Percentiles rank a stretch among this genome's conserved stretches.
Evolutionary conservation across 2,329 filamentous ascomycete genomes (phyloP).

Genomic region (Incumbomyces delicatus): DNA sequence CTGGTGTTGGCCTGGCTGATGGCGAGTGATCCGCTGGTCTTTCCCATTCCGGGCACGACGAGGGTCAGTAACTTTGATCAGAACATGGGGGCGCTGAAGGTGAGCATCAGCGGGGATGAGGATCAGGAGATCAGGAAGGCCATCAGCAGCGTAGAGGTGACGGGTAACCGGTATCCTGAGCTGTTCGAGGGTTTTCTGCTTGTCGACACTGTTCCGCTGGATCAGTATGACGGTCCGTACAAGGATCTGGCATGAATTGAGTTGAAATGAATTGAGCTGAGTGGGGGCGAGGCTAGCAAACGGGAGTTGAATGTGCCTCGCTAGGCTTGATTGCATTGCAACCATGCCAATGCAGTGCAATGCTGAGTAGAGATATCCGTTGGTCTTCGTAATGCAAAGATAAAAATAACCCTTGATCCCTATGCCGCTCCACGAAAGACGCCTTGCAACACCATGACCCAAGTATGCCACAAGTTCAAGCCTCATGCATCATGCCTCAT

Average conservation of each 20-base stretch:
- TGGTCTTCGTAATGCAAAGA: background rate
- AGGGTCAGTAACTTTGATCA: constrained; percentile 21
- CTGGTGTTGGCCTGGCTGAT: constrained; percentile 55
- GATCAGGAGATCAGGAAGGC: constrained; percentile 26
- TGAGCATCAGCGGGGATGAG: constrained; percentile 20
- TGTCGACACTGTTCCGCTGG: constrained; percentile 17
- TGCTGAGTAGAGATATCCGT: background rate
- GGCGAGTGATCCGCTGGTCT: constrained; percentile 48
- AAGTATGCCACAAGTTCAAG: no score
- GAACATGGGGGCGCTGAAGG: constrained; percentile 18
- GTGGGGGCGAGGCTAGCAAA: no score
- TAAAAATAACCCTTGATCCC: background rate
- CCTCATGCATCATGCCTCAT: no score
- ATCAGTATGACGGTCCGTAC: constrained; percentile 8
- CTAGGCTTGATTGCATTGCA: no score
- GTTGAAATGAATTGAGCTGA: no score
- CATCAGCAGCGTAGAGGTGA: constrained; percentile 17
- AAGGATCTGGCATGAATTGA: constrained; percentile 3
- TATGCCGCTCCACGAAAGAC: no score
- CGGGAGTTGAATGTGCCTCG: no score
- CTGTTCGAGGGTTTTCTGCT: constrained; percentile 12
- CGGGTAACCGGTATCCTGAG: constrained; percentile 19
- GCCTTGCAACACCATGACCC: no score
- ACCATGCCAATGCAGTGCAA: background rate
- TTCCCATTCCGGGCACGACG: constrained; percentile 23